A percentile compares a stretch with the other conserved stretches of the same genome.
Evolutionary conservation across 805 yeast genomes (phyloP).

Genomic region (Nakazawaea laoshanensis): DNA sequence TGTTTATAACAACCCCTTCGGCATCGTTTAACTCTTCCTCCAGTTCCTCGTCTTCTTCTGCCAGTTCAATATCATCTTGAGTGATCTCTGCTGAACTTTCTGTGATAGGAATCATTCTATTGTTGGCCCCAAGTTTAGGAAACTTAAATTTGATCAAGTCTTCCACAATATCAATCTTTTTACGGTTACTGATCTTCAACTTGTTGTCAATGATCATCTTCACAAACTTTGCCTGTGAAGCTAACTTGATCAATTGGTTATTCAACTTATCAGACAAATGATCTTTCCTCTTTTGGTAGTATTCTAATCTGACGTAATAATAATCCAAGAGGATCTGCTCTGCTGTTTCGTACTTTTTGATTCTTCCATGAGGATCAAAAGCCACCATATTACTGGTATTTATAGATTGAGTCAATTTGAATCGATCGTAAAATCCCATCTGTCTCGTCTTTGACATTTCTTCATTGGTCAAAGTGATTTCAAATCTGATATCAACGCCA

Average conservation of each 20-base stretch:
- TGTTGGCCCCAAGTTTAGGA: conserved; percentile 67
- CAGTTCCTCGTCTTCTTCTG: conserved; percentile 32
- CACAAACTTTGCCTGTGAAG: conserved; percentile 84
- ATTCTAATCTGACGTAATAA: conserved; percentile 79
- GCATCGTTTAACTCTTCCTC: conserved; percentile 22
- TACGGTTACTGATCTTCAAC: conserved; percentile 66
- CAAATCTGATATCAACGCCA: conserved; percentile 69
- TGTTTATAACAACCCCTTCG: conserved; percentile 29
- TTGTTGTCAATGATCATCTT: conserved; percentile 78
- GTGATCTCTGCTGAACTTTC: conserved; percentile 19
- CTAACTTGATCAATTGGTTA: conserved; percentile 64
- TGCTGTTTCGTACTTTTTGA: conserved; percentile 70
- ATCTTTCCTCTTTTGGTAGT: conserved; percentile 87
- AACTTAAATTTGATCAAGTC: conserved; percentile 60
- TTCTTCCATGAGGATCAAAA: conserved; percentile 82
- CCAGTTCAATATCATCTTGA: conserved; percentile 30
- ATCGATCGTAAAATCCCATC: conserved; percentile 77
- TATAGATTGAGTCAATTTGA: conserved; percentile 64
- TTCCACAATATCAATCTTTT: conserved; percentile 52
- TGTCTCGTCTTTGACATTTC: conserved; percentile 76
- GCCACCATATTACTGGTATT: conserved; percentile 89
- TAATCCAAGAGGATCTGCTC: conserved; percentile 78
- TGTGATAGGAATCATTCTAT: conserved; percentile 45
- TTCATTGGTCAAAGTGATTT: conserved; percentile 62
- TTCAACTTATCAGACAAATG: conserved; percentile 58